phyloP scores from a whole-genome alignment of 257 asterid genomes.

The Nicotiana sylvestris region DNA sequence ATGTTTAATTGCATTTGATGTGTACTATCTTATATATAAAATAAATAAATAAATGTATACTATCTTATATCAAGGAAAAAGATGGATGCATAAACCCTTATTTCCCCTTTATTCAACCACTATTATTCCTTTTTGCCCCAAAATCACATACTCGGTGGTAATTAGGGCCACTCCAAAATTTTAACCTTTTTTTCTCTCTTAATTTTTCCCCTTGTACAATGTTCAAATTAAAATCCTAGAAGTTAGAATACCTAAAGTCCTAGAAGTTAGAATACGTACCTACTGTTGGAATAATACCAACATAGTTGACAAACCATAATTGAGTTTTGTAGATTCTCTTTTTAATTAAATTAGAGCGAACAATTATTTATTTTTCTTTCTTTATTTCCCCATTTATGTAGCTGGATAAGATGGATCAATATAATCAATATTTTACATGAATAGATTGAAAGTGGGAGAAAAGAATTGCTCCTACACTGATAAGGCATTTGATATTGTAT shows the following conservation, averaged over 20 bases:
- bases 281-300: slow-evolving; percentile 4
- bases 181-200: neutral
- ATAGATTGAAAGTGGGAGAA: slow-evolving; percentile 4
- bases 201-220: no score
- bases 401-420: neutral
- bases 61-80: neutral
- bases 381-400: neutral
- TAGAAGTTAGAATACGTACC: neutral
- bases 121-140: neutral
- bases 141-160: neutral
- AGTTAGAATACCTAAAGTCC: neutral
- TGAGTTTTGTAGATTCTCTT: neutral
- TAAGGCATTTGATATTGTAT: neutral
- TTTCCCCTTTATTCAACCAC: neutral
- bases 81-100: neutral
- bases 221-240: neutral
- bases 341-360: neutral
- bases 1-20: neutral
- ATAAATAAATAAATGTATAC: no score
- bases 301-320: neutral
- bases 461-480: neutral
- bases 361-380: neutral
- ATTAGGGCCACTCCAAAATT: neutral
- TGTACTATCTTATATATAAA: no score
- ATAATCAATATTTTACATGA: neutral